Evolutionary conservation across 805 yeast genomes (phyloP), one percentile per base, ranked within the genome.

Genomic region (Yamadazyma takamatsuzukensis): DNA sequence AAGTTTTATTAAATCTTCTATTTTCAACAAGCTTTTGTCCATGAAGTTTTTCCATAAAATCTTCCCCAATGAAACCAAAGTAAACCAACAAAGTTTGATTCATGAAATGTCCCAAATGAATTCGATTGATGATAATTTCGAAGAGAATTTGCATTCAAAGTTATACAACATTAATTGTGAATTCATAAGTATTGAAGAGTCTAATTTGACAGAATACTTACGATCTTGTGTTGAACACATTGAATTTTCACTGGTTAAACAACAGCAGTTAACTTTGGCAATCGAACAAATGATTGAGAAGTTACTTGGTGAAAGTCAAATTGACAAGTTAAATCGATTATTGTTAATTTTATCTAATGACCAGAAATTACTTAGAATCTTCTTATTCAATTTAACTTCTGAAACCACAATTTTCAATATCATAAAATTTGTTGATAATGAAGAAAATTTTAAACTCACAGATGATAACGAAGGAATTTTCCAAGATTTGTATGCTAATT

Each of bases 401-500:
- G 49, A 18, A 55, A 52, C 4, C 35, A 76, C 29, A 30, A 74
- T 33, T 45, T 49, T 29, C 70, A 77, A 21, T 44, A 79, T 34
- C 53, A 50, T 80, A 33, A 68, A 59, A 10, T 74, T 71, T 38
- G 49, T 83, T 12, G 88, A 82, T 46, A 45, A 49, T 27, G 37
- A 36, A 19, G 54, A 54, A 27, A 50, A 56, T 24, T 50, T 68
- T 38, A 42, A 49, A 33, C 41, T 47, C 16, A 78, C 72, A 27
- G 44, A 42, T 18, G 80, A 75, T 21, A 78, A 72, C 32, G 83
- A 76, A 33, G 65, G 67, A 36, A 72, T 75, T 43, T 74, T 72
- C 40, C 87, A 81, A 51, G 93, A 83, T 22, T 55, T 67, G 10
- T 83, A 79, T 47, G 64, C 85, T 2, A 78, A 83, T 24, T 79